Base-by-base conservation (phyloP, 2,329 filamentous ascomycete genomes). In the Mollisia scopiformis region DNA sequence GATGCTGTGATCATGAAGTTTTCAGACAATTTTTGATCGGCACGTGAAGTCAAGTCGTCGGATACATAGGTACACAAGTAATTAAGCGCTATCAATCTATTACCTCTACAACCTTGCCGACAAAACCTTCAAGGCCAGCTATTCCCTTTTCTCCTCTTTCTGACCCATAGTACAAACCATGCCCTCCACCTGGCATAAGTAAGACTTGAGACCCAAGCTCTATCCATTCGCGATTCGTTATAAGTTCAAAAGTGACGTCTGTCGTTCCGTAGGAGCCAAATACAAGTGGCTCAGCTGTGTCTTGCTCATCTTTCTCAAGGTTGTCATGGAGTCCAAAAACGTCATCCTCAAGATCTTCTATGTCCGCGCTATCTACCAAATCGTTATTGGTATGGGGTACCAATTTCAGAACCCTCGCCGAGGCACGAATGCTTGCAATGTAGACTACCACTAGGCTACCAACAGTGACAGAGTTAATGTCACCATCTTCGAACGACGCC, bases 371-470 rank as follows among this genome's bases (percentile, higher is more conserved):
- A 31, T 21, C 13, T 10, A 33, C 64, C 31, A 66, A 66, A 23
- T 53, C 50, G 57, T 68, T 69, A 27, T 72, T 61, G 58, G 68
- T 62, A 63, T 69, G 67, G n/a, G 62, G 66, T 30, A 68, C 31
- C 72, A 78, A 80, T 31, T 84, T 83, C 27, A 90, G 73, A 1
- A 98, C 85, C 62, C 89, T 88, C 0, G 92, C 93, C 0, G 90
- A 87, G 1, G 93, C 90, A 8, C 94, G 85, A 14, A 98, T 88
- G 71, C 93, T 97, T 19, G 92, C 92, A 41, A 93, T 86, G 71
- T 97, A 98, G 0, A 94, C 85, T 30, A 96, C 93, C 5, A 93
- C 88, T 33, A 89, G 80, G 41, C 84, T 88, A 1, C 91, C 90
- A 0, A 87, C 77, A 0, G 84, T 82, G 6, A 97, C 79, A 1